Evolutionary conservation across 345 rosid genomes (phyloP).

Genomic region (Boechera retrofracta): DNA sequence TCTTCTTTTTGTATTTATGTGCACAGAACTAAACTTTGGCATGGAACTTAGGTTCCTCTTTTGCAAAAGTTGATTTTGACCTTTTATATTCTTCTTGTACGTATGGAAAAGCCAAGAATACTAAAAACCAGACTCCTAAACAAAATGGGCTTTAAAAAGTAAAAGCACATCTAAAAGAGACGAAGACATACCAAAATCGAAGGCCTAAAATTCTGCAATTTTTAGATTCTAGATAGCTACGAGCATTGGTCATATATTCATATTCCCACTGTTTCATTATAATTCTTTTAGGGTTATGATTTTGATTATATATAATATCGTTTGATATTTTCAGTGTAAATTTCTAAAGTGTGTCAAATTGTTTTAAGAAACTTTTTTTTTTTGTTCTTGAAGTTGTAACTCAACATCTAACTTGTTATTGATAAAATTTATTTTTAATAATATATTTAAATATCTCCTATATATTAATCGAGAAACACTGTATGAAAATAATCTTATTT

Average conservation of each 20-base stretch:
- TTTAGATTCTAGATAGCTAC: constrained; percentile 39
- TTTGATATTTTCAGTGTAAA: background rate
- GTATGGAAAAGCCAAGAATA: constrained; percentile 19
- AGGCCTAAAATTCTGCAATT: constrained; percentile 44
- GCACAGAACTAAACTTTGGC: constrained; percentile 22
- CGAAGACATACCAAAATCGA: constrained; percentile 35
- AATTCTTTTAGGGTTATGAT: constrained; percentile 10
- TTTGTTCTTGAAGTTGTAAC: background rate
- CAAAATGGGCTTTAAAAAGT: constrained; percentile 39
- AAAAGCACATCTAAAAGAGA: constrained; percentile 33
- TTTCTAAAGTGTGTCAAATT: background rate
- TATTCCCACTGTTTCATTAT: constrained; percentile 13
- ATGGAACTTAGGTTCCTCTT: constrained; percentile 9
- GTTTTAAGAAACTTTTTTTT: background rate
- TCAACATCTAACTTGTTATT: background rate
- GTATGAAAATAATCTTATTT: too few species aligned
- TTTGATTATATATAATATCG: background rate
- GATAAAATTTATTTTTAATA: too few species aligned
- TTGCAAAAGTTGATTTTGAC: constrained; percentile 44
- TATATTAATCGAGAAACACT: too few species aligned
- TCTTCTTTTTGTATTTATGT: constrained; percentile 40
- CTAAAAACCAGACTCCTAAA: constrained; percentile 9
- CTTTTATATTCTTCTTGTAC: constrained; percentile 36
- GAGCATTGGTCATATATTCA: constrained; percentile 19
- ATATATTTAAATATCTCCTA: background rate